Evolutionary conservation across 2,329 filamentous ascomycete genomes (phyloP).

Genomic region (Curvularia eragrostidis): DNA sequence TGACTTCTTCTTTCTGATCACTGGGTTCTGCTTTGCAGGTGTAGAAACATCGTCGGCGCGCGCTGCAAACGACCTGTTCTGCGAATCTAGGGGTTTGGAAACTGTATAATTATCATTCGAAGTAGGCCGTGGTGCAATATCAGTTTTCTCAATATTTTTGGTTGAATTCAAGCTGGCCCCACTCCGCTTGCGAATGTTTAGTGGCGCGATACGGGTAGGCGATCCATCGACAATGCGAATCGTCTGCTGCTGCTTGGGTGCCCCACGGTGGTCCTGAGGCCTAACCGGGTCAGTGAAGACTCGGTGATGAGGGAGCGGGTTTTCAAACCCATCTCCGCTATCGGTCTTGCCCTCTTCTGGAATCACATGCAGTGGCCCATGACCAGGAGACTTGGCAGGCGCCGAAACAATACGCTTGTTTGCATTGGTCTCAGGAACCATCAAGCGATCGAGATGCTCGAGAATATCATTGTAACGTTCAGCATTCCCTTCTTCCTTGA

Average conservation of each 20-base stretch:
- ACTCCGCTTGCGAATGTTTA: slow-evolving; percentile 62
- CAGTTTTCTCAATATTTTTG: slow-evolving; percentile 20
- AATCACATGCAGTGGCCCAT: slow-evolving; percentile 57
- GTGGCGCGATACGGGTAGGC: slow-evolving; percentile 59
- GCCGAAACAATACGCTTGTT: slow-evolving; percentile 57
- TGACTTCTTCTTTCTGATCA: slow-evolving; percentile 54
- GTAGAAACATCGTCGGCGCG: slow-evolving; percentile 17
- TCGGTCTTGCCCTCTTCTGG: slow-evolving; percentile 57
- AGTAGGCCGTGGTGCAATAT: slow-evolving; percentile 25
- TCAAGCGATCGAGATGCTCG: slow-evolving; percentile 64
- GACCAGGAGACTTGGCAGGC: slow-evolving; percentile 43
- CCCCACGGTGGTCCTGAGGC: slow-evolving; percentile 33
- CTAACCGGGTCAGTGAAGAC: slow-evolving; percentile 54
- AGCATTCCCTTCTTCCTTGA: slow-evolving; percentile 55
- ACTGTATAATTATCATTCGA: slow-evolving; percentile 21
- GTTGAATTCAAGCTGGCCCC: slow-evolving; percentile 40
- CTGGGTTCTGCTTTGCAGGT: slow-evolving; percentile 33
- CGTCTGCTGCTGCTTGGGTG: slow-evolving; percentile 52
- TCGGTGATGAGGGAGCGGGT: slow-evolving; percentile 43
- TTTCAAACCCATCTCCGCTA: slow-evolving; percentile 40
- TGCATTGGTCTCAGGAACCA: slow-evolving; percentile 51
- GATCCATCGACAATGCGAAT: slow-evolving; percentile 65
- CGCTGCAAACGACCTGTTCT: slow-evolving; percentile 30
- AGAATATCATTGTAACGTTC: slow-evolving; percentile 66
- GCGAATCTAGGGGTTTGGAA: slow-evolving; percentile 28